These are phyloP conservation scores for Pichia sp. DNA, from an alignment of 1,139 yeast genomes.

Conservation along the genomic window DNA sequence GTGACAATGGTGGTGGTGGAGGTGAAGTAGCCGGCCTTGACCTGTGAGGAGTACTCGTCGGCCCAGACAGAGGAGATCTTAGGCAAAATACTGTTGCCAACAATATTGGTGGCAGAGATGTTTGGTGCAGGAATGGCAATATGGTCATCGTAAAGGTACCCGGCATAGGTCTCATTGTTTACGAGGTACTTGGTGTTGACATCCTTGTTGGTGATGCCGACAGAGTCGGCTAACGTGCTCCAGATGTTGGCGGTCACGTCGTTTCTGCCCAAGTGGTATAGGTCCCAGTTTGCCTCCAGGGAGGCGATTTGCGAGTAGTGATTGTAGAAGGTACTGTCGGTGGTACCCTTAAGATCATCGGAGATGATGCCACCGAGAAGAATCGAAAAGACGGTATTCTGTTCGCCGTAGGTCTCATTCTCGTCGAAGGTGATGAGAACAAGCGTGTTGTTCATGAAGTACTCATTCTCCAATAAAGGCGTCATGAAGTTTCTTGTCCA, in stretches of 20 bases:
- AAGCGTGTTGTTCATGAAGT: constrained; percentile 43
- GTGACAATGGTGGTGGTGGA: constrained; percentile 34
- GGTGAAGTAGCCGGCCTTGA: constrained; percentile 22
- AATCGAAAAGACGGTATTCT: constrained; percentile 42
- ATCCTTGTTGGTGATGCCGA: constrained; percentile 32
- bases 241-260: constrained; percentile 48
- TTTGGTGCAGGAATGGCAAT: constrained; percentile 38
- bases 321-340: constrained; percentile 44
- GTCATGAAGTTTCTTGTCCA: constrained; percentile 43
- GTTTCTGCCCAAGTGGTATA: constrained; percentile 44
- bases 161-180: constrained; percentile 40
- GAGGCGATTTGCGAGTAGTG: constrained; percentile 47
- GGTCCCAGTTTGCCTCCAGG: constrained; percentile 45
- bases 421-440: constrained; percentile 47
- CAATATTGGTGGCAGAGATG: constrained; percentile 45
- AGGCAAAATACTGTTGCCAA: constrained; percentile 36
- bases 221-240: constrained; percentile 35
- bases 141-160: constrained; percentile 37
- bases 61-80: constrained; percentile 43
- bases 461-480: constrained; percentile 39
- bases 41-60: constrained; percentile 46
- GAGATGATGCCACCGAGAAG: constrained; percentile 45
- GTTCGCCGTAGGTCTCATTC: constrained; percentile 39
- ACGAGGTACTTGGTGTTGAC: constrained; percentile 37
- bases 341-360: constrained; percentile 37